Conservation (phyloP, 345 rosid genomes). For the Moricandia moricandioides region DNA sequence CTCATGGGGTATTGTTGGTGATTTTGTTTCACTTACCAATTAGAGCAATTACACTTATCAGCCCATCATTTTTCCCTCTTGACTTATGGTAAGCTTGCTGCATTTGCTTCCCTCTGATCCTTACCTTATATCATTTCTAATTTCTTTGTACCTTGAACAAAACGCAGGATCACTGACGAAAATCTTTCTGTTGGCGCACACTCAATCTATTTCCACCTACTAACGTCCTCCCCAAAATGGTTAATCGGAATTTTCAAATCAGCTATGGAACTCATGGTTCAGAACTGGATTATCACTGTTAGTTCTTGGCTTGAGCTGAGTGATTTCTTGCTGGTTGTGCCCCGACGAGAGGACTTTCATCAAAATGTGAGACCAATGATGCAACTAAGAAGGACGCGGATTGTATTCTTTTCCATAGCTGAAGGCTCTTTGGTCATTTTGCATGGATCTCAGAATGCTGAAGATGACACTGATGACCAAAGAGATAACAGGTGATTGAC, state of each 20-base stretch:
- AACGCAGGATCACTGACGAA: background rate
- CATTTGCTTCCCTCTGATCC: background rate
- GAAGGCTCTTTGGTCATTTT: slow-evolving; percentile 14
- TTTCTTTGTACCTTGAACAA: background rate
- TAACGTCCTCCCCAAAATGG: background rate
- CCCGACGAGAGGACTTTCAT: background rate
- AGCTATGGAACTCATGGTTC: background rate
- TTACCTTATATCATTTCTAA: background rate
- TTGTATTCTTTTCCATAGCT: background rate
- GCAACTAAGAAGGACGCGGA: background rate
- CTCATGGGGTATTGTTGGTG: slow-evolving; percentile 25
- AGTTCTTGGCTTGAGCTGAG: slow-evolving; percentile 19
- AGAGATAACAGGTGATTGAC: slow-evolving; percentile 1
- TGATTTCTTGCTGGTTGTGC: slow-evolving; percentile 21
- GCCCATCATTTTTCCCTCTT: slow-evolving; percentile 29
- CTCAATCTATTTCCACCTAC: background rate
- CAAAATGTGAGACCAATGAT: slow-evolving; percentile 5
- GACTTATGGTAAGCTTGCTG: slow-evolving; percentile 12
- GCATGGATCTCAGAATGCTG: slow-evolving; percentile 9
- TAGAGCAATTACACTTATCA: slow-evolving; percentile 4
- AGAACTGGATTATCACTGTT: slow-evolving; percentile 21
- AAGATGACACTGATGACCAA: slow-evolving; percentile 3
- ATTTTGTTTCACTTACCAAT: slow-evolving; percentile 19
- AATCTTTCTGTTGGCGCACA: background rate
- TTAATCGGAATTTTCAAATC: background rate